phyloP scores from a whole-genome alignment of 768 basidiomycete genomes.

The Ramaria sp. region DNA sequence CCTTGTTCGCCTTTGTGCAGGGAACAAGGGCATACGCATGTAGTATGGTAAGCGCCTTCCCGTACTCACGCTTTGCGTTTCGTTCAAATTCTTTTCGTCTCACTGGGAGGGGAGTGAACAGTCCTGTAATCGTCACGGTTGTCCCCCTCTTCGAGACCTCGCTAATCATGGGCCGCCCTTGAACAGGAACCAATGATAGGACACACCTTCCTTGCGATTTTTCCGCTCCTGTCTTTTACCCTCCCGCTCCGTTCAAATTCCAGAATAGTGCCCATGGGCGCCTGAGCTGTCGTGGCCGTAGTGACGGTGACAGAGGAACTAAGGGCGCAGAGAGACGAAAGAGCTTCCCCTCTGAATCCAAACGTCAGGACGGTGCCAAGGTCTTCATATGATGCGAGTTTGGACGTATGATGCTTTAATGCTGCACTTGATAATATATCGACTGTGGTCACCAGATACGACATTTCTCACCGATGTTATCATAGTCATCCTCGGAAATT shows the following conservation, averaged over 20 bases:
- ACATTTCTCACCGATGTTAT: slow-evolving; percentile 55
- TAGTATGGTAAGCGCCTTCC: slow-evolving; percentile 70
- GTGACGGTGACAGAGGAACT: slow-evolving; percentile 57
- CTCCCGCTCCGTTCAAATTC: slow-evolving; percentile 60
- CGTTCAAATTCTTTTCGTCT: slow-evolving; percentile 85
- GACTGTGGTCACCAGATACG: not conserved
- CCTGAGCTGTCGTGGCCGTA: slow-evolving; percentile 60
- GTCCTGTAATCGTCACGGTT: slow-evolving; percentile 55
- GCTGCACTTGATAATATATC: slow-evolving; percentile 33
- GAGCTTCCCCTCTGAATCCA: slow-evolving; percentile 93
- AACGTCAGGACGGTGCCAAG: slow-evolving; percentile 68
- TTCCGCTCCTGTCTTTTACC: slow-evolving; percentile 39
- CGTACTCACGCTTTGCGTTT: slow-evolving; percentile 83
- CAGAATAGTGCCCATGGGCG: slow-evolving; percentile 74
- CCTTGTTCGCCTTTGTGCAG: slow-evolving; percentile 43
- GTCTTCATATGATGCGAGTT: slow-evolving; percentile 67
- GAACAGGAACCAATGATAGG: not conserved
- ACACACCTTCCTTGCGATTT: slow-evolving; percentile 66
- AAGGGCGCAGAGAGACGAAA: slow-evolving; percentile 86
- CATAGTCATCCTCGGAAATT: slow-evolving; percentile 67
- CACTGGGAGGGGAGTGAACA: slow-evolving; percentile 81
- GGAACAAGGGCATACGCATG: slow-evolving; percentile 87
- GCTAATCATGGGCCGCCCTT: not conserved
- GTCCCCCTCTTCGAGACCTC: slow-evolving; percentile 61
- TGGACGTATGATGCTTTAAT: slow-evolving; percentile 90